Conservation (phyloP, 2,329 filamentous ascomycete genomes). For the Xylaria sp. region DNA sequence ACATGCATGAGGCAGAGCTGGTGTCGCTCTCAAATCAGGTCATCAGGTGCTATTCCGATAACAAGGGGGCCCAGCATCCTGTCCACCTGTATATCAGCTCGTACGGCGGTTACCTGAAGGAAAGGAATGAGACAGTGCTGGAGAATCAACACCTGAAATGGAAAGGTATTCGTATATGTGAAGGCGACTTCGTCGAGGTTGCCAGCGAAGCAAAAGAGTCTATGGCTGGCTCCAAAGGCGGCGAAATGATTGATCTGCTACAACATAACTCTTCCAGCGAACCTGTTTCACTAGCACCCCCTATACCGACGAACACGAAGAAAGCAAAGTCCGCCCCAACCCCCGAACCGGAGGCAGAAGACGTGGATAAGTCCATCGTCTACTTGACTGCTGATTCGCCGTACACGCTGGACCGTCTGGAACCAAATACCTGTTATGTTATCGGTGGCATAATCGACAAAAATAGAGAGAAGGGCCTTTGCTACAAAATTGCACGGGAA, state of each 20-base stretch:
- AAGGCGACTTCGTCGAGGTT: conserved; percentile 75
- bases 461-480: conserved; percentile 94
- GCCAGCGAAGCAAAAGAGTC: conserved; percentile 67
- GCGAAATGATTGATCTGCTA: conserved; percentile 65
- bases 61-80: conserved; percentile 69
- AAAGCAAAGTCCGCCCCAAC: conserved; percentile 28
- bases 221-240: conserved; percentile 66
- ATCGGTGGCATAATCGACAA: conserved; percentile 95
- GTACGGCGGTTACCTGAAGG: conserved; percentile 75
- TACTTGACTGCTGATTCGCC: conserved; percentile 94
- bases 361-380: conserved; percentile 61
- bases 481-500: conserved; percentile 79
- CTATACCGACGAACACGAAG: conserved; percentile 44
- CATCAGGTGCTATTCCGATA: conserved; percentile 88
- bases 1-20: conserved; percentile 87
- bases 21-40: conserved; percentile 84
- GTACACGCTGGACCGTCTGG: conserved; percentile 79
- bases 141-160: conserved; percentile 74
- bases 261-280: conserved; percentile 44
- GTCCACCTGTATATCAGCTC: conserved; percentile 78
- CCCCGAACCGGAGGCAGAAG: conserved; percentile 38
- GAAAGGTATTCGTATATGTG: conserved; percentile 76
- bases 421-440: conserved; percentile 89
- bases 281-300: conserved; percentile 43
- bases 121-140: conserved; percentile 80